Evolutionary conservation across 192 early-diverging fungal genomes (phyloP).

Genomic region (Coemansia sp.): DNA sequence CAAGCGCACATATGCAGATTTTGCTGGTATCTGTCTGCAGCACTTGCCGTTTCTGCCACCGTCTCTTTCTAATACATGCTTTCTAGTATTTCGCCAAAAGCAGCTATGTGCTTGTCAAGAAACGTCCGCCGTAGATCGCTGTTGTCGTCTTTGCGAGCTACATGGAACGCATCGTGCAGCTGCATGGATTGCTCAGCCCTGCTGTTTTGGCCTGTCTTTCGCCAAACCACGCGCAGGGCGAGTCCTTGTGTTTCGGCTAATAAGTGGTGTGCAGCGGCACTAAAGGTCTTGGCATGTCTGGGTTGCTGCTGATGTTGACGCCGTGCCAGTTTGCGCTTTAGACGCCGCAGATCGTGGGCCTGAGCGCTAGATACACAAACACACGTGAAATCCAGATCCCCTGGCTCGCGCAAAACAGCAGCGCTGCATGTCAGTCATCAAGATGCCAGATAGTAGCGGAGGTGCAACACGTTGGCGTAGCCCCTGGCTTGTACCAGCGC

Average conservation of each 20-base stretch:
- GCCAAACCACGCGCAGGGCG: neutral
- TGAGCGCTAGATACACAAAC: slow-evolving; percentile 5
- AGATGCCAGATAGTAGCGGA: neutral
- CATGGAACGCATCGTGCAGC: too few relatives aligned
- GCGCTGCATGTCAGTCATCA: neutral
- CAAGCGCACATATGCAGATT: neutral
- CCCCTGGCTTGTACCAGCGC: neutral
- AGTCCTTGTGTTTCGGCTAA: neutral
- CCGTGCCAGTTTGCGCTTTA: neutral
- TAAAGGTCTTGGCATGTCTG: neutral
- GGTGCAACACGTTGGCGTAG: neutral
- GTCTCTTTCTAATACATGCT: neutral
- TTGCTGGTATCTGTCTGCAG: neutral
- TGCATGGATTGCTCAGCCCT: slow-evolving; percentile 2
- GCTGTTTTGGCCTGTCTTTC: neutral
- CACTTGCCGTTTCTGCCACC: neutral
- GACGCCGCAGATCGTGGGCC: neutral
- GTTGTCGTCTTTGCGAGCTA: too few relatives aligned
- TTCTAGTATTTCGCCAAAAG: neutral
- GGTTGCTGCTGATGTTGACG: neutral
- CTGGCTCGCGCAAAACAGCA: neutral
- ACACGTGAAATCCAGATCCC: neutral
- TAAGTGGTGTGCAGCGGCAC: neutral
- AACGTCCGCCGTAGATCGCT: neutral
- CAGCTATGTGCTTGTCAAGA: too few relatives aligned